Percentiles rank a stretch among this genome's conserved stretches.
phyloP scores from a whole-genome alignment of 2,329 filamentous ascomycete genomes.

The Stachybotrys chartarum region DNA sequence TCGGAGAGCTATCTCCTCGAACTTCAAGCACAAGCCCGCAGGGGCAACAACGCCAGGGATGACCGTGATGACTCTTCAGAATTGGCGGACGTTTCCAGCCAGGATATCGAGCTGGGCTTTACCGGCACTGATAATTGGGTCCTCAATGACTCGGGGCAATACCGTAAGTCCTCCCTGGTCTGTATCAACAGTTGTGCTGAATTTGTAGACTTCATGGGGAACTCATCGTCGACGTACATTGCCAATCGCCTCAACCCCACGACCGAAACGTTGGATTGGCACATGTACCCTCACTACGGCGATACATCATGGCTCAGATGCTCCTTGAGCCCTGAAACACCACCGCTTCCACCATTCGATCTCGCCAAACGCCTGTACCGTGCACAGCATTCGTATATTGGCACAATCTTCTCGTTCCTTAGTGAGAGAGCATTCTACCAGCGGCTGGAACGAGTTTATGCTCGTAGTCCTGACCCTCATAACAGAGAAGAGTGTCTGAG shows the following conservation, averaged over 20 bases:
- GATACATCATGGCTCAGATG: slow-evolving; percentile 1
- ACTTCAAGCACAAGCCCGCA: not conserved
- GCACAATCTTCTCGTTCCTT: slow-evolving; percentile 49
- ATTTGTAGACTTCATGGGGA: slow-evolving; percentile 2
- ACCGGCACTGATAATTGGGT: slow-evolving; percentile 1
- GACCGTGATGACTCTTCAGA: not conserved
- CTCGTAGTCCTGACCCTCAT: slow-evolving; percentile 27
- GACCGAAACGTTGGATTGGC: slow-evolving; percentile 2
- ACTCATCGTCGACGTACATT: slow-evolving; percentile 2
- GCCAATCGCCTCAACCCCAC: slow-evolving; percentile 3
- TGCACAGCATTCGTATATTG: slow-evolving; percentile 48
- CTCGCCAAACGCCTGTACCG: slow-evolving; percentile 3
- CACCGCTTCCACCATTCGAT: slow-evolving; percentile 2
- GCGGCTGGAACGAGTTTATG: slow-evolving; percentile 35
- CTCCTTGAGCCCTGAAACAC: not conserved
- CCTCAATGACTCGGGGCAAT: not conserved
- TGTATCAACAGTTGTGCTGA: not conserved
- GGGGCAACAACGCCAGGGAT: not conserved
- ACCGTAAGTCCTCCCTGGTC: not conserved
- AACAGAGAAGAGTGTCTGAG: slow-evolving; percentile 39
- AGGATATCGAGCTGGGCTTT: slow-evolving; percentile 1
- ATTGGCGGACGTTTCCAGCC: not conserved
- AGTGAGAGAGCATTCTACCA: slow-evolving; percentile 32
- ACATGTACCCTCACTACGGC: slow-evolving; percentile 2
- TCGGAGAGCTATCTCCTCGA: slow-evolving; percentile 1